Conservation (phyloP, 225 moss, liverwort and hornwort genomes). For the Thuidium tamariscinum region DNA sequence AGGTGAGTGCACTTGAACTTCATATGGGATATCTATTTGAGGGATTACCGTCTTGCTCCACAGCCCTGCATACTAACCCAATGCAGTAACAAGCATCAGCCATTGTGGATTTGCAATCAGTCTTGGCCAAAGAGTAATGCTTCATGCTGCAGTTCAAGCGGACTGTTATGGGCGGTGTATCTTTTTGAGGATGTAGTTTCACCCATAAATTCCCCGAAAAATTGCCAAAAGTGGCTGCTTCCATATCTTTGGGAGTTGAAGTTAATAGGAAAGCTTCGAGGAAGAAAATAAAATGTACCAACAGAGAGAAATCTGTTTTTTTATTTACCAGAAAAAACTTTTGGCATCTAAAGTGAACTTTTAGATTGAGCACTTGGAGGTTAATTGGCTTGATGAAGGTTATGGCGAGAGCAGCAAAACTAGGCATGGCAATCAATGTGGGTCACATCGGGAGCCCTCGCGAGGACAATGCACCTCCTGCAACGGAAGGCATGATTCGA, state of each 20-base stretch:
- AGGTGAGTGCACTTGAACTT: constrained; percentile 23
- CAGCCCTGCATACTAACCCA: neutral
- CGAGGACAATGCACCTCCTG: constrained; percentile 8
- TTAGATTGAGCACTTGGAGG: neutral
- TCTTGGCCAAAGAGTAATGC: neutral
- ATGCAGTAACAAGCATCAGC: neutral
- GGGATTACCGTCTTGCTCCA: neutral
- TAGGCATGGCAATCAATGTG: constrained; percentile 38
- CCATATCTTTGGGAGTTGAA: neutral
- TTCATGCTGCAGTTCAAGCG: neutral
- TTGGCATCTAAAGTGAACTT: neutral
- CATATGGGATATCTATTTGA: neutral
- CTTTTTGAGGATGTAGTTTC: neutral
- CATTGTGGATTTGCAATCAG: neutral
- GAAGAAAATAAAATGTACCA: neutral
- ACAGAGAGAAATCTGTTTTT: neutral
- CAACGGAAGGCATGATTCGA: constrained; percentile 21
- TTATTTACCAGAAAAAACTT: neutral
- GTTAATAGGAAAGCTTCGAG: neutral
- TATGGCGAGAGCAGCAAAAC: constrained; percentile 55
- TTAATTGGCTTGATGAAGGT: constrained; percentile 19
- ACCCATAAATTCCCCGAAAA: neutral
- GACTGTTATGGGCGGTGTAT: neutral
- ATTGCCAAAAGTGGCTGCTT: neutral
- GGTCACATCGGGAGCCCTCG: constrained; percentile 43